Evolutionary conservation across 148 eudicot genomes (phyloP).

Genomic region (Cornus controversa): DNA sequence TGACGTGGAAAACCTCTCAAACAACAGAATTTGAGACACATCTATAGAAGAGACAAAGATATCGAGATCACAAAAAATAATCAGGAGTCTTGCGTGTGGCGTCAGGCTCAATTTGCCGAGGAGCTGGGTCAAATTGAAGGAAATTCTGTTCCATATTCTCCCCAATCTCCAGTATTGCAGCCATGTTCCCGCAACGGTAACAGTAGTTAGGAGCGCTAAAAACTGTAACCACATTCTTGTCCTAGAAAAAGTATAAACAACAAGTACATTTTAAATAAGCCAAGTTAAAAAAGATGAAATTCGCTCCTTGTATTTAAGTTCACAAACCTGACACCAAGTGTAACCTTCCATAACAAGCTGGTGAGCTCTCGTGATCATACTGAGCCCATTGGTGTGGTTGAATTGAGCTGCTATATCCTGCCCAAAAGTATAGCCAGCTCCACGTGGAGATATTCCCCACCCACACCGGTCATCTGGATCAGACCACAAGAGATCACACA

Average conservation of each 20-base stretch:
- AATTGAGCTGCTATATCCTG: constrained; percentile 69
- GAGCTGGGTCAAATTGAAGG: constrained; percentile 92
- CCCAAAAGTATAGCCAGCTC: constrained; percentile 93
- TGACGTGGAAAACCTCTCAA: constrained; percentile 34
- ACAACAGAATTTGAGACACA: constrained; percentile 29
- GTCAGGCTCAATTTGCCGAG: constrained; percentile 88
- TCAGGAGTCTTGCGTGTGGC: constrained; percentile 92
- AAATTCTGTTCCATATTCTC: constrained; percentile 92
- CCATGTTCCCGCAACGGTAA: constrained; percentile 89
- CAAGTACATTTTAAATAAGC: background rate
- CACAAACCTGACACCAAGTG: constrained; percentile 78
- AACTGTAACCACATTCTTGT: constrained; percentile 81
- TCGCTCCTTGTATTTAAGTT: background rate
- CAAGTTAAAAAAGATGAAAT: background rate
- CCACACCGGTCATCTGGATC: constrained; percentile 99
- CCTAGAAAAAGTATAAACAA: constrained; percentile 28
- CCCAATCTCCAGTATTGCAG: constrained; percentile 89
- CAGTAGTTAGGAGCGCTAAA: constrained; percentile 87
- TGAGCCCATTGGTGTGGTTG: constrained; percentile 80
- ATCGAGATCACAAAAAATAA: constrained; percentile 70
- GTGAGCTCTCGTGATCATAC: constrained; percentile 75
- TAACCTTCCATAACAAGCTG: constrained; percentile 92
- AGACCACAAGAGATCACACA: constrained; percentile 98
- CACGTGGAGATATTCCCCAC: constrained; percentile 99
- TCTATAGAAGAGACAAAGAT: constrained; percentile 33